Conservation (phyloP, 768 basidiomycete species). For the Agaricus sinodeliciosus region DNA sequence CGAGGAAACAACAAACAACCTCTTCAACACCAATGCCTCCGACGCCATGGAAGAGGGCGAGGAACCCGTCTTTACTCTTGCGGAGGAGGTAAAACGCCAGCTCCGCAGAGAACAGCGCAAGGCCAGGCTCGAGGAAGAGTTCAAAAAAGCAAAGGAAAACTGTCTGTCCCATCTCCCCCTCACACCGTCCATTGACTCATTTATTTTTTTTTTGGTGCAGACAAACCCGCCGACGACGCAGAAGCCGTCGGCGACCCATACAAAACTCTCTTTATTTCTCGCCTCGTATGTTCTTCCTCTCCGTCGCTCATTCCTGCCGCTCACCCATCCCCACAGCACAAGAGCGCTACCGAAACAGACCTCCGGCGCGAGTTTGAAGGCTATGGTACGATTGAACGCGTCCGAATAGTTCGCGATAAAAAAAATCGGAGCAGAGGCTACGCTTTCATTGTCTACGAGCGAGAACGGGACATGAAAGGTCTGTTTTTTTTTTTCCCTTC, state of each 20-base stretch:
- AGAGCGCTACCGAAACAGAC: constrained; percentile 86
- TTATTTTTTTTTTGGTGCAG: constrained; percentile 42
- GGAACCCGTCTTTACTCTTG: constrained; percentile 72
- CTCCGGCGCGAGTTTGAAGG: constrained; percentile 92
- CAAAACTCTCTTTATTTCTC: constrained; percentile 95
- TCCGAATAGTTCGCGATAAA: constrained; percentile 88
- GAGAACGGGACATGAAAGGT: constrained; percentile 99
- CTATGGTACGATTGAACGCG: constrained; percentile 91
- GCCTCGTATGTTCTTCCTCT: constrained; percentile 50
- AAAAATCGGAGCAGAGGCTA: constrained; percentile 86
- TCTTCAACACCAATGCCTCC: constrained; percentile 41
- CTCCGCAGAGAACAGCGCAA: constrained; percentile 73
- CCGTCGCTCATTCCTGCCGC: constrained; percentile 2
- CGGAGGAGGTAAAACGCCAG: constrained; percentile 77
- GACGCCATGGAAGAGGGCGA: constrained; percentile 83
- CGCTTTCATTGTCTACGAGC: constrained; percentile 96
- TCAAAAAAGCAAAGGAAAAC: constrained; percentile 74
- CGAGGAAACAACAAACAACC: constrained; percentile 68
- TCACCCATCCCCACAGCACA: constrained; percentile 51
- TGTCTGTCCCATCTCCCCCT: constrained; percentile 46
- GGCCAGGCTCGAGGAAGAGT: constrained; percentile 69
- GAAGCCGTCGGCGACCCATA: constrained; percentile 95
- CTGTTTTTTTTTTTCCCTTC: constrained; percentile 14
- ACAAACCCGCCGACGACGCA: constrained; percentile 87
- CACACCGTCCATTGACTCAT: constrained; percentile 10